phyloP scores from a whole-genome alignment of 2,329 filamentous ascomycete genomes.

The Colletotrichum nymphaeae region DNA sequence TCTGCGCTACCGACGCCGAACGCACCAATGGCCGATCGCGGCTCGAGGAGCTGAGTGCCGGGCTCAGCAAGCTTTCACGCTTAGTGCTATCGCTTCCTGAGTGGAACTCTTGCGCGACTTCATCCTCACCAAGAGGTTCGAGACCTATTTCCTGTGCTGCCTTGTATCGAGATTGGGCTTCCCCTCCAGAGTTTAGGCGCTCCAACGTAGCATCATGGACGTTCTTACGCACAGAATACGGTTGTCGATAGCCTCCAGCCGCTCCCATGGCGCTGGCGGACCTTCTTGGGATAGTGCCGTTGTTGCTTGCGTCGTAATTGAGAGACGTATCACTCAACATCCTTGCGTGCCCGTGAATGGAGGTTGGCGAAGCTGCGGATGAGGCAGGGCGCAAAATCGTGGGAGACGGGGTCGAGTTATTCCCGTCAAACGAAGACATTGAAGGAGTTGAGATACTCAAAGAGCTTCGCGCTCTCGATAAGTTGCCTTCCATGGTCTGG shows the following conservation, averaged over 20 bases:
- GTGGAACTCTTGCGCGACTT: constrained; percentile 45
- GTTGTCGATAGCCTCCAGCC: constrained; percentile 68
- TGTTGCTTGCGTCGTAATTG: constrained; percentile 45
- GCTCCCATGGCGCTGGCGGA: constrained; percentile 74
- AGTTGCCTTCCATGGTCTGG: constrained; percentile 93
- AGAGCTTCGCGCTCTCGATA: constrained; percentile 80
- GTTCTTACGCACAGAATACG: constrained; percentile 56
- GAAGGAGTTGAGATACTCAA: constrained; percentile 59
- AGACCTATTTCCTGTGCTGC: constrained; percentile 57
- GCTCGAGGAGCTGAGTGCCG: constrained; percentile 52
- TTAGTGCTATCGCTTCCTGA: constrained; percentile 47
- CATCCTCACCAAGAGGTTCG: constrained; percentile 67
- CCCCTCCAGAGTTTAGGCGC: constrained; percentile 52
- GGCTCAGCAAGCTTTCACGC: constrained; percentile 55
- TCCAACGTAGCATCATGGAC: constrained; percentile 54
- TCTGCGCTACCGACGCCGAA: constrained; percentile 78
- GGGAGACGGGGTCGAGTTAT: constrained; percentile 65
- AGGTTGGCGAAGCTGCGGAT: constrained; percentile 39
- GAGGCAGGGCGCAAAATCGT: constrained; percentile 52
- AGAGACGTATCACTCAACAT: constrained; percentile 65
- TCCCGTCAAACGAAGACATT: constrained; percentile 53
- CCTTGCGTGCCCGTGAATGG: constrained; percentile 63
- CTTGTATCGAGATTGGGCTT: constrained; percentile 48
- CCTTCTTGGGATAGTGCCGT: constrained; percentile 56
- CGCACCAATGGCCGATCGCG: constrained; percentile 66